A percentile compares a stretch with the other conserved stretches of the same genome.
Conservation (phyloP, 2,329 filamentous ascomycete species). For the Talaromyces amestolkiae region DNA sequence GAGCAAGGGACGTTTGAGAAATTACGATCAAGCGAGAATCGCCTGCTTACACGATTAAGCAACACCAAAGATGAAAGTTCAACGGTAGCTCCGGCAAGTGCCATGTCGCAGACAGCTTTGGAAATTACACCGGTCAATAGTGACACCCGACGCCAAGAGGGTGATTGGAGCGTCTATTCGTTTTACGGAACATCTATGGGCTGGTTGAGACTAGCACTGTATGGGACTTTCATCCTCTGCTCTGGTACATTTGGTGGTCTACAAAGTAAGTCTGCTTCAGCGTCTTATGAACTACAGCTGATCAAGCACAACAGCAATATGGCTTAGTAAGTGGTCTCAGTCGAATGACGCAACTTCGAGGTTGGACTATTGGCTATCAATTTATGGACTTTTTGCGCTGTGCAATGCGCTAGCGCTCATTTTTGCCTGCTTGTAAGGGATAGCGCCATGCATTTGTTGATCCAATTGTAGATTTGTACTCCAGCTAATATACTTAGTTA, state of each 20-base stretch:
- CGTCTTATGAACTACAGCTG: not conserved
- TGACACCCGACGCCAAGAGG: conserved; percentile 1
- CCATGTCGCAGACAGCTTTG: not conserved
- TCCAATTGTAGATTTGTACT: not conserved
- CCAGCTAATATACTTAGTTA: not conserved
- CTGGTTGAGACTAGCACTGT: not conserved
- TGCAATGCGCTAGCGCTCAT: conserved; percentile 7
- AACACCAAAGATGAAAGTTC: not conserved
- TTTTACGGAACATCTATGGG: conserved; percentile 8
- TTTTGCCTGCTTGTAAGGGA: conserved; percentile 8
- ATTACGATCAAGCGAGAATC: not conserved
- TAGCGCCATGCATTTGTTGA: not conserved
- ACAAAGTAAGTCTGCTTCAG: conserved; percentile 1
- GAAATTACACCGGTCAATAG: not conserved
- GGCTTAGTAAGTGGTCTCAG: conserved; percentile 12
- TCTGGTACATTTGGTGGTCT: conserved; percentile 3
- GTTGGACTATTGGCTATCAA: conserved; percentile 9
- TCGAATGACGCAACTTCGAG: not conserved
- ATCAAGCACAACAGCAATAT: conserved; percentile 3
- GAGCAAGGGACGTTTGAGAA: conserved; percentile 41
- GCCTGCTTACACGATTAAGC: not conserved
- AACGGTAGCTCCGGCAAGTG: not conserved
- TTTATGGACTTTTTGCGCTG: conserved; percentile 7
- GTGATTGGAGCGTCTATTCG: conserved; percentile 35
- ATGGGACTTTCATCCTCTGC: not conserved